Conservation (phyloP, 2,329 filamentous ascomycete species). For the Aspergillus terreus region DNA sequence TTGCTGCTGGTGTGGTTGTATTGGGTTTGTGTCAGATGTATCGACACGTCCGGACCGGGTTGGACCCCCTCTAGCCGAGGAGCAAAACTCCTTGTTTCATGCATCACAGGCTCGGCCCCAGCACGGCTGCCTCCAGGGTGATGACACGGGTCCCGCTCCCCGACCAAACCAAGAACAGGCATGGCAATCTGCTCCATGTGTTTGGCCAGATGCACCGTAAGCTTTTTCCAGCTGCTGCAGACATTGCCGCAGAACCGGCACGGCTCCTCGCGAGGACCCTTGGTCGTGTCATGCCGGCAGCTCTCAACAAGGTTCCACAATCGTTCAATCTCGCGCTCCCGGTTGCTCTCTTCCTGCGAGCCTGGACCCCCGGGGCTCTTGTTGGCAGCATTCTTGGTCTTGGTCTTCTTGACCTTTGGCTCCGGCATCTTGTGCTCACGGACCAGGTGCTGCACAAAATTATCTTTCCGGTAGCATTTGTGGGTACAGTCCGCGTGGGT, state of each 20-base stretch:
- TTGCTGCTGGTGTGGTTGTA: constrained; percentile 4
- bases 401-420: constrained; percentile 71
- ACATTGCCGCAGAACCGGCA: constrained; percentile 83
- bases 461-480: constrained; percentile 81
- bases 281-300: constrained; percentile 68
- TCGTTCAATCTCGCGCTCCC: constrained; percentile 50
- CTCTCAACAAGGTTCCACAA: constrained; percentile 75
- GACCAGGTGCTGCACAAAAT: constrained; percentile 88
- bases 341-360: constrained; percentile 21
- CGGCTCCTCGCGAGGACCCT: constrained; percentile 67
- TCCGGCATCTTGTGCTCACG: constrained; percentile 85
- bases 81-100: constrained; percentile 6
- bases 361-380: constrained; percentile 45
- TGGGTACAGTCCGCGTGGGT: constrained; percentile 77
- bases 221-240: constrained; percentile 84
- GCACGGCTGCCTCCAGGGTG: constrained; percentile 8
- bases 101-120: constrained; percentile 6
- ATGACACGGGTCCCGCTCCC: constrained; percentile 36
- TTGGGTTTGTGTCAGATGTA: constrained; percentile 11
- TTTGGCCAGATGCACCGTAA: constrained; percentile 88
- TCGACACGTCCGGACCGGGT: constrained; percentile 4
- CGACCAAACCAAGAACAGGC: constrained; percentile 61
- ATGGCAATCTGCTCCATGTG: constrained; percentile 92
- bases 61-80: constrained; percentile 9
- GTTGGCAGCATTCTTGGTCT: constrained; percentile 53